Conservation (phyloP, 2,329 filamentous ascomycete species). For the Neofusicoccum sp. region DNA sequence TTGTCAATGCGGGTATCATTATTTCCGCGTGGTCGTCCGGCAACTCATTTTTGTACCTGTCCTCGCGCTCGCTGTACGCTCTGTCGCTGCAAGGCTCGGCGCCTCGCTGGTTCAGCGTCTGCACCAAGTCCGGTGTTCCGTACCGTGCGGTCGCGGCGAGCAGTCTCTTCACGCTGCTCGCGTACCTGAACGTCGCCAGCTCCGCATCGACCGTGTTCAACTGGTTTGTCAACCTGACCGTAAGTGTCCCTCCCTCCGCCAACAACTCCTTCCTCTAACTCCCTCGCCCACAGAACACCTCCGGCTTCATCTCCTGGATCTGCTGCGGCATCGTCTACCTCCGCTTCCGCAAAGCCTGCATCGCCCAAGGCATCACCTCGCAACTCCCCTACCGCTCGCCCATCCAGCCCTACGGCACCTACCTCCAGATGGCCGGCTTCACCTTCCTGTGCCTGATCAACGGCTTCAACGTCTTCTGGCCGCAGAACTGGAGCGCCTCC, state of each 20-base stretch:
- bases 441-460: conserved; percentile 67
- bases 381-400: conserved; percentile 53
- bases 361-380: conserved; percentile 48
- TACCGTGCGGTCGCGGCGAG: conserved; percentile 47
- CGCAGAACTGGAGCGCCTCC: conserved; percentile 59
- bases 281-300: conserved; percentile 55
- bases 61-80: conserved; percentile 53
- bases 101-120: conserved; percentile 59
- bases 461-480: conserved; percentile 73
- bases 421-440: conserved; percentile 57
- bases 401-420: conserved; percentile 65
- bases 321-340: conserved; percentile 57
- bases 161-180: conserved; percentile 45
- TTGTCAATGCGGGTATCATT: conserved; percentile 69
- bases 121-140: conserved; percentile 59
- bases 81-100: conserved; percentile 64
- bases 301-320: conserved; percentile 55
- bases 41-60: conserved; percentile 55
- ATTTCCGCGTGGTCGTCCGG: conserved; percentile 62
- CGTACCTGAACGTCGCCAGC: conserved; percentile 50
- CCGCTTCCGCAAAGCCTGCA: conserved; percentile 60
- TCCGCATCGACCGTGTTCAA: conserved; percentile 53
- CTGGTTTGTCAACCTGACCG: conserved; percentile 65
- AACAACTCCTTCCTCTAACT: conserved; percentile 30
- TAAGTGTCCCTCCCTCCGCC: background rate